Evolutionary conservation across 768 basidiomycete species (phyloP).

Genomic region (Termitomyces bulborhizus): DNA sequence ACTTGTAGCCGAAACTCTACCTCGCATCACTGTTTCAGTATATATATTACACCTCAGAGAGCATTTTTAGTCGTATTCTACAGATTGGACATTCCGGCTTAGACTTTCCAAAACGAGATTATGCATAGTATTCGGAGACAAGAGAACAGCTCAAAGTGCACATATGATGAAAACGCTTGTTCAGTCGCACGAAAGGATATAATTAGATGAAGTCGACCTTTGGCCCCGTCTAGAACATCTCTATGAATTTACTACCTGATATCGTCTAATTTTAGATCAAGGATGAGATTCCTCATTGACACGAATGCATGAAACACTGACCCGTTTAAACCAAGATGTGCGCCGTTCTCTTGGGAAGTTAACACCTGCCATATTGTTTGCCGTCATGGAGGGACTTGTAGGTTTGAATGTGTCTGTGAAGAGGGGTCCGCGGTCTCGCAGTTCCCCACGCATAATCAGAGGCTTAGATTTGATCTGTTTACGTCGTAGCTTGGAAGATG

Average conservation of each 20-base stretch:
- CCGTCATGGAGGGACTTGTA: background rate
- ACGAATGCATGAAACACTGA: background rate
- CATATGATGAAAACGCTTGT: too few species aligned
- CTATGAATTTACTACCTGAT: conserved; percentile 7
- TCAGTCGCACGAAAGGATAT: too few species aligned
- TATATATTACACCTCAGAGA: too few species aligned
- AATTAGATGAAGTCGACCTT: background rate
- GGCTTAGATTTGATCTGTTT: background rate
- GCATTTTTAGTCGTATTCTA: too few species aligned
- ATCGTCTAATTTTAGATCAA: background rate
- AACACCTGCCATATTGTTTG: background rate
- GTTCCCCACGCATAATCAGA: background rate
- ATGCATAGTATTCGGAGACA: too few species aligned
- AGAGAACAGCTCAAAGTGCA: too few species aligned
- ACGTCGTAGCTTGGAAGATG: too few species aligned
- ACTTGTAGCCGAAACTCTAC: too few species aligned
- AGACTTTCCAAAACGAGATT: background rate
- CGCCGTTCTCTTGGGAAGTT: background rate
- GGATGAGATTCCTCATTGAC: background rate
- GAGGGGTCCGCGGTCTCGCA: background rate
- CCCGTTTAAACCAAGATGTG: conserved; percentile 7
- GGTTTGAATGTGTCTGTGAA: background rate
- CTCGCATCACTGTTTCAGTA: too few species aligned
- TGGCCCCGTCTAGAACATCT: background rate
- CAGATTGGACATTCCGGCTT: background rate